phyloP scores from a whole-genome alignment of 2,329 filamentous ascomycete species.

The Emydomyces testavorans region DNA sequence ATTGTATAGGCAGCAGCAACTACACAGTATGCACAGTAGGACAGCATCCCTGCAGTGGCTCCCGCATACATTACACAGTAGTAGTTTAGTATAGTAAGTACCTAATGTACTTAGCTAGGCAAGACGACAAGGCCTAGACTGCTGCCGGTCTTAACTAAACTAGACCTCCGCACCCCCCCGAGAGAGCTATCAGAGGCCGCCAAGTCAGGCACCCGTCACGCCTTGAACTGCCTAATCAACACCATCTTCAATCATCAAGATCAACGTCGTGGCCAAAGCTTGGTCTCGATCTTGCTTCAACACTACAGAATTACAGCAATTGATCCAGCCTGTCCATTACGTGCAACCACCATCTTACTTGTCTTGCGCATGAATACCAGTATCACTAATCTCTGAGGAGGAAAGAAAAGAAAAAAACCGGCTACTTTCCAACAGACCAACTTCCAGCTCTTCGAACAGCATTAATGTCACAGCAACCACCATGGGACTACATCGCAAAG shows the following conservation, averaged over 20 bases:
- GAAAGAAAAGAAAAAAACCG: too few species aligned
- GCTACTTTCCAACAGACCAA: too few species aligned
- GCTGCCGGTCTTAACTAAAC: neutral
- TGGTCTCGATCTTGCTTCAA: neutral
- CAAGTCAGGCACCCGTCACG: constrained; percentile 8
- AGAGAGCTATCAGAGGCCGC: constrained; percentile 7
- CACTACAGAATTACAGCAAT: neutral
- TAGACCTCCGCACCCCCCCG: constrained; percentile 1
- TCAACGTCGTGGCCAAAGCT: constrained; percentile 3
- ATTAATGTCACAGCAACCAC: constrained; percentile 45
- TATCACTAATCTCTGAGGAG: too few species aligned
- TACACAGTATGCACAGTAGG: neutral
- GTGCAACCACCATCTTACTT: neutral
- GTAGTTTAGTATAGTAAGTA: too few species aligned
- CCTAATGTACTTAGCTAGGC: too few species aligned
- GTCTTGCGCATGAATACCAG: neutral
- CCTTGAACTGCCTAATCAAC: neutral
- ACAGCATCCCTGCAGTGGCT: neutral
- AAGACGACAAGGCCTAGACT: neutral
- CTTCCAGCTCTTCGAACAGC: constrained; percentile 15
- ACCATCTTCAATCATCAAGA: neutral
- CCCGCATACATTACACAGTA: too few species aligned
- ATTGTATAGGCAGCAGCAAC: neutral
- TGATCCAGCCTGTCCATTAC: neutral
- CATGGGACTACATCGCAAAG: constrained; percentile 99